These are phyloP conservation scores for Curvularia spicifera DNA, from an alignment of 2,329 filamentous ascomycete genomes.

Conservation along the genomic window DNA sequence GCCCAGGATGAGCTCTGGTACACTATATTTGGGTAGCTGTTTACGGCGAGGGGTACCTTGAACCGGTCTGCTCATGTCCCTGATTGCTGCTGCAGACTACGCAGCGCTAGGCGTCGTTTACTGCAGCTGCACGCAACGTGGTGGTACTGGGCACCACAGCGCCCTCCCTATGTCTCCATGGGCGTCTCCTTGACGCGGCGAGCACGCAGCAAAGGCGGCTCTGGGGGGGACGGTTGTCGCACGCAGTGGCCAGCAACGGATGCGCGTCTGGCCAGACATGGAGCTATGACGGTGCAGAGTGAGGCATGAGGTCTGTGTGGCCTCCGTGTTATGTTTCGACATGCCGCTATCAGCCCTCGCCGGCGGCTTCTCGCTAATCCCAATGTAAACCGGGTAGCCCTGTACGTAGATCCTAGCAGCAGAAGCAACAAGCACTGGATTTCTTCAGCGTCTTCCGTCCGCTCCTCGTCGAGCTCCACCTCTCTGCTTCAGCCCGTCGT, in stretches of 20 bases:
- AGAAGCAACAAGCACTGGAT: slow-evolving; percentile 43
- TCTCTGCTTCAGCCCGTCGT: slow-evolving; percentile 36
- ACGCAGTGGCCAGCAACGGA: slow-evolving; percentile 3
- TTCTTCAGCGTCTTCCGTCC: slow-evolving; percentile 40
- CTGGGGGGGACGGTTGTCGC: slow-evolving; percentile 9
- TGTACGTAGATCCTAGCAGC: slow-evolving; percentile 42
- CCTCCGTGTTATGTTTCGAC: slow-evolving; percentile 41
- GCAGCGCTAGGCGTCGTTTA: slow-evolving; percentile 30
- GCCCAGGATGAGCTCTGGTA: slow-evolving; percentile 34
- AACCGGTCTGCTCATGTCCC: slow-evolving; percentile 30
- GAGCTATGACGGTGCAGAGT: slow-evolving; percentile 32
- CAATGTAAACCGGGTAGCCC: slow-evolving; percentile 37
- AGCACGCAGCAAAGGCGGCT: background rate
- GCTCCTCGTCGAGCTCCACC: slow-evolving; percentile 40
- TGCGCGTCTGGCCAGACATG: slow-evolving; percentile 9
- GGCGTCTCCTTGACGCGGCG: background rate
- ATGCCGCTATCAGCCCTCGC: slow-evolving; percentile 44
- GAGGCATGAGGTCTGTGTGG: slow-evolving; percentile 39
- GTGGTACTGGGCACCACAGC: slow-evolving; percentile 31
- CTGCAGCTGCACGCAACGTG: slow-evolving; percentile 22
- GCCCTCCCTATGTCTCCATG: slow-evolving; percentile 10
- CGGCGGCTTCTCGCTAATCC: slow-evolving; percentile 44
- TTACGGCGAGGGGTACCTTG: slow-evolving; percentile 34
- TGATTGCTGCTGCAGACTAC: slow-evolving; percentile 37
- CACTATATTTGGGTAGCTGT: slow-evolving; percentile 41